Evolutionary conservation across 1,284 basidiomycete genomes (phyloP), one percentile per base, ranked within the genome.

Genomic region (Pyrrhoderma noxium): DNA sequence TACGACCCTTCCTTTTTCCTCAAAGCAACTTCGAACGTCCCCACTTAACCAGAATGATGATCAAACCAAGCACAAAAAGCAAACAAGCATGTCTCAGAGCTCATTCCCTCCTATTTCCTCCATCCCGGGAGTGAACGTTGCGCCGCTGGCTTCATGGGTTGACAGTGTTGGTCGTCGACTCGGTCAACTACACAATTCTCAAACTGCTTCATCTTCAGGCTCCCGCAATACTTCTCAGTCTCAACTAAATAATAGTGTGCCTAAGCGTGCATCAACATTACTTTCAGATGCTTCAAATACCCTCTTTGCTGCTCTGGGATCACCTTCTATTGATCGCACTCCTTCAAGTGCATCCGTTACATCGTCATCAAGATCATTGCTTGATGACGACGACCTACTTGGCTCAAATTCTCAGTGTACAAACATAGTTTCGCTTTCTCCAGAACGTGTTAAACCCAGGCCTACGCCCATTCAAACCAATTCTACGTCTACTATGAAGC

Each of bases 251-350:
- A n/a, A n/a, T n/a, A n/a, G n/a, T 14, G 23, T 53, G 45, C 79
- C 79, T 55, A 85, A 83, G 64, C 78, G 82, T 22, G 84, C 83
- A 0, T 83, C 84, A 0, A 58, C 76, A 1, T 70, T 86, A 35
- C 61, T 87, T 47, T 76, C 79, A 0, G 84, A 85, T 59, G 75
- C 86, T 35, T 81, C 80, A 2, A 72, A 73, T 54, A 72, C 75
- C 22, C 67, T 85, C 31, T 72, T 73, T 7, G 72, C 74, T 4
- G 80, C 74, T 0, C 68, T 84, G 8, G 59, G 66, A 60, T 71
- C 57, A 35, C 68, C 55, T 45, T 53, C 57, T 5, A 50, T 22
- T 63, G 47, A 41, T 47, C n/a, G 39, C 46, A 31, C 38, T 59
- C 8, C 48, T 58, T 34, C 27, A 42, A 11, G 34, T 25, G 11